Percentiles rank a stretch among this genome's conserved stretches.
These are phyloP conservation scores for Eimeria acervulina DNA, from an alignment of 169 alveolate species.

Conservation along the genomic window DNA sequence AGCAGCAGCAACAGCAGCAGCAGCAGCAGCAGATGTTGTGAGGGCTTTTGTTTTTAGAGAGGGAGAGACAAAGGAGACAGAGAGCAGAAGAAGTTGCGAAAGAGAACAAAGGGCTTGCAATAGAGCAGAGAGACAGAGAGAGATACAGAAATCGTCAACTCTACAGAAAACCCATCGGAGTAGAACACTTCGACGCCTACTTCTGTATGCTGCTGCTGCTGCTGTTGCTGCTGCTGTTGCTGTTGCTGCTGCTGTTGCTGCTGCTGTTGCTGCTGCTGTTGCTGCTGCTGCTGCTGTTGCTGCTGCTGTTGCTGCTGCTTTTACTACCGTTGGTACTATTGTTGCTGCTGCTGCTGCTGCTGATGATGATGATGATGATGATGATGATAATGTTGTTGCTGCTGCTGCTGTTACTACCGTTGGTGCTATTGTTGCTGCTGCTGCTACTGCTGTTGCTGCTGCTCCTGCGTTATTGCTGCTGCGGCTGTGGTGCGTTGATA, in stretches of 20 bases:
- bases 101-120: background rate
- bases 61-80: background rate
- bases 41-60: background rate
- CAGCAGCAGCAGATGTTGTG: too few relatives aligned
- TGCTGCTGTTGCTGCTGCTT: background rate
- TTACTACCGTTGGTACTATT: background rate
- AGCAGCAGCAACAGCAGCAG: background rate
- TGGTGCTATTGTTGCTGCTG: slow-evolving; percentile 16
- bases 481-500: too few relatives aligned
- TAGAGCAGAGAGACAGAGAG: slow-evolving; percentile 24
- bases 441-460: slow-evolving; percentile 2
- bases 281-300: background rate
- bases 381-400: too few relatives aligned
- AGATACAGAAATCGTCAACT: background rate
- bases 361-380: background rate
- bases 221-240: background rate
- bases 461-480: background rate
- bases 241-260: slow-evolving; percentile 25
- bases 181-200: background rate
- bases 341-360: slow-evolving; percentile 39
- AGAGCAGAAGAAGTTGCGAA: background rate
- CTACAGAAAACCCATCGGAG: slow-evolving; percentile 12
- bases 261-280: slow-evolving; percentile 12
- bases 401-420: too few relatives aligned
- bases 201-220: background rate